Base-by-base conservation (phyloP, 2,329 filamentous ascomycete species). In the Periconia sp. region DNA sequence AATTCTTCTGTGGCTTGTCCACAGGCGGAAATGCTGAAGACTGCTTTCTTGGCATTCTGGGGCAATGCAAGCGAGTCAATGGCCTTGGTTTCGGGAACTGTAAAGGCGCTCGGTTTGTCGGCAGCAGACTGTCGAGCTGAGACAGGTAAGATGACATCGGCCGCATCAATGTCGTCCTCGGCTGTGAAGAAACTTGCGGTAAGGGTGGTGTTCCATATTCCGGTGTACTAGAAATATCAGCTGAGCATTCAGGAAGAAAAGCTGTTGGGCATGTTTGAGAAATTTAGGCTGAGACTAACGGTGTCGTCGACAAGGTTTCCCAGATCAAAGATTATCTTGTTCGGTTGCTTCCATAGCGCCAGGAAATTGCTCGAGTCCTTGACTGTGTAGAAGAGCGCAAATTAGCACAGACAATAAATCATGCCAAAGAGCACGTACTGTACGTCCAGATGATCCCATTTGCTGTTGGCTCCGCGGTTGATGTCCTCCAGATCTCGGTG, bases 401-500 rank as follows among this genome's bases (percentile, higher is more conserved):
- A n/a, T n/a, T n/a, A n/a, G n/a, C n/a, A n/a, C n/a, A n/a, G n/a
- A n/a, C n/a, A n/a, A n/a, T n/a, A n/a, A n/a, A n/a, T n/a, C n/a
- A n/a, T n/a, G n/a, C n/a, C n/a, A n/a, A n/a, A n/a, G n/a, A n/a
- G n/a, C n/a, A n/a, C n/a, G n/a, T n/a, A n/a, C n/a, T 73, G 61
- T 89, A 90, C 1, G 80, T 84, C 87, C 87, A 92, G 31, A 79
- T 73, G 49, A 94, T 91, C 5, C 88, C 89, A 16, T 78, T 78
- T 4, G 72, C 53, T 0, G 83, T 89, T 1, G 89, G 88, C 70
- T 95, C 87, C 4, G 89, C 87, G 1, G 89, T 95, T 4, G 88
- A 91, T 2, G 88, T 92, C 17, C 89, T 78, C 76, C 87, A 94
- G n/a, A 95, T 78, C 65, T 95, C 89, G 8, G 81, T 83, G 64